A percentile compares a stretch with the other conserved stretches of the same genome.
phyloP scores from a whole-genome alignment of 148 eudicot species.

The Pharnaceum exiguum region DNA sequence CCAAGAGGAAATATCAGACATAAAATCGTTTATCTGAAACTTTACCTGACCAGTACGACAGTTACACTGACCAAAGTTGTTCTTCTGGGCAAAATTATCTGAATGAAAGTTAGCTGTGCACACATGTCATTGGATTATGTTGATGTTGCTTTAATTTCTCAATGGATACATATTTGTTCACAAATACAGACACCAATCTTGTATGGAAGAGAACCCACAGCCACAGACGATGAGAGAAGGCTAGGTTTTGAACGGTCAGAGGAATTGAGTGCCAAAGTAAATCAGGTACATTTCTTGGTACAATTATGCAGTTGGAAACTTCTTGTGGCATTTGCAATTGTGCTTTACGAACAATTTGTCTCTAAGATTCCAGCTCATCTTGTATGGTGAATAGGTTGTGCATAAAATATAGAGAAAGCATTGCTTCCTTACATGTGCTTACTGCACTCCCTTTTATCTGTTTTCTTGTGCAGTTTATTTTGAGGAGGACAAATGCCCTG shows the following conservation, averaged over 20 bases:
- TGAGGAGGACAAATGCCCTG: slow-evolving; percentile 93
- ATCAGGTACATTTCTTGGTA: slow-evolving; percentile 48
- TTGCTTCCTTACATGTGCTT: not conserved
- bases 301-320: too few relatives aligned
- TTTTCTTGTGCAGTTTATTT: slow-evolving; percentile 62
- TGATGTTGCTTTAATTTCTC: too few relatives aligned
- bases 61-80: not conserved
- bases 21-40: not conserved
- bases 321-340: too few relatives aligned
- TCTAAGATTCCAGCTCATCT: too few relatives aligned
- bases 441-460: slow-evolving; percentile 7
- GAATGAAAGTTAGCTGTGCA: not conserved
- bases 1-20: too few relatives aligned
- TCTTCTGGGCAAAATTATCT: not conserved
- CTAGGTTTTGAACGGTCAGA: slow-evolving; percentile 69
- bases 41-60: not conserved
- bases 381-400: not conserved
- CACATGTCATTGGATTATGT: too few relatives aligned
- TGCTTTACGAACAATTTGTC: too few relatives aligned
- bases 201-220: slow-evolving; percentile 86
- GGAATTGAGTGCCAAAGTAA: slow-evolving; percentile 88
- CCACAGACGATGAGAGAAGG: slow-evolving; percentile 65
- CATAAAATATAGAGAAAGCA: not conserved
- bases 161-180: too few relatives aligned
- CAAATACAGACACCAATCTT: slow-evolving; percentile 66